Evolutionary conservation across 176 grass and related monocot genomes (phyloP).

Genomic region (Zoysia japonica): DNA sequence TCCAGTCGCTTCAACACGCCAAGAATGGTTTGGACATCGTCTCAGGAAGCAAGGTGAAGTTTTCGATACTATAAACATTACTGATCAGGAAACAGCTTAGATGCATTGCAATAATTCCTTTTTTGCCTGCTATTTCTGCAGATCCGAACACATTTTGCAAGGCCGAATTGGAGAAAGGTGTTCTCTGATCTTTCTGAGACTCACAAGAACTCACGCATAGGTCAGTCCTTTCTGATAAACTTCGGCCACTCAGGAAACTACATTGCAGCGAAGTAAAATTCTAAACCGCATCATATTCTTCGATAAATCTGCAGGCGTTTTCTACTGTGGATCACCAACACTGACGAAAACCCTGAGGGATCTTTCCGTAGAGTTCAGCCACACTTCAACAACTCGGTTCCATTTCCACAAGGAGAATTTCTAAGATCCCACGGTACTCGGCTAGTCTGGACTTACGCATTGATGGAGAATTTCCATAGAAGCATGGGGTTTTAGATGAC

Average conservation of each 20-base stretch:
- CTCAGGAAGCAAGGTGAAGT: conserved; percentile 79
- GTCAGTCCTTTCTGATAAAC: conserved; percentile 25
- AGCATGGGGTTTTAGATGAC: no score
- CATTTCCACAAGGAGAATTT: conserved; percentile 99
- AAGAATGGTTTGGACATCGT: conserved; percentile 95
- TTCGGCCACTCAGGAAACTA: background rate
- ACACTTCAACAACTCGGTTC: conserved; percentile 83
- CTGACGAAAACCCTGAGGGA: conserved; percentile 80
- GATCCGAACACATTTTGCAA: conserved; percentile 97
- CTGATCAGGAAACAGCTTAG: background rate
- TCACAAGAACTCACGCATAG: conserved; percentile 84
- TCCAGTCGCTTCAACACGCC: conserved; percentile 91
- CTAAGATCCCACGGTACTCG: conserved; percentile 17
- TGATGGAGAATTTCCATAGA: background rate
- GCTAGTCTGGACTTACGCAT: background rate
- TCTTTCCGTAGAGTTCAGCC: conserved; percentile 88
- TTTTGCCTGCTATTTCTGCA: conserved; percentile 29
- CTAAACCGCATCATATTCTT: background rate
- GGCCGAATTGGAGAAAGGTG: conserved; percentile 99
- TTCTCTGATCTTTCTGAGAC: conserved; percentile 76
- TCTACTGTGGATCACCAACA: conserved; percentile 87
- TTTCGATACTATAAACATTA: background rate
- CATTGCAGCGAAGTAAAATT: background rate
- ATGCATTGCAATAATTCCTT: background rate
- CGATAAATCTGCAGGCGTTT: conserved; percentile 61